phyloP scores from a whole-genome alignment of 495 filamentous ascomycete genomes.

The Tetracladium marchalianum region DNA sequence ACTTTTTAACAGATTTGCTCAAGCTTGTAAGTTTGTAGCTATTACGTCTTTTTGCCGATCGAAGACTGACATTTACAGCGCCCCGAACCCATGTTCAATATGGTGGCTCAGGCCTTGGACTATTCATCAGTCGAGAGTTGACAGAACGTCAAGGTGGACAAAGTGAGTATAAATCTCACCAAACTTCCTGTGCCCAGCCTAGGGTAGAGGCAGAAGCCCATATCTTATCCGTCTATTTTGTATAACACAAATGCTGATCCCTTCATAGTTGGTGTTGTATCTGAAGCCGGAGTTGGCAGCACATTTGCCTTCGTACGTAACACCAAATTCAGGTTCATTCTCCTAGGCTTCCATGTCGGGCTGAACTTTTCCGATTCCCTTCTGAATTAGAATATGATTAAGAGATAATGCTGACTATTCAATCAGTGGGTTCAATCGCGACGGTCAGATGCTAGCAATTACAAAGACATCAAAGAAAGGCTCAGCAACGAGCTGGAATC shows the following conservation, averaged over 20 bases:
- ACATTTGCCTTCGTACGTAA: slow-evolving; percentile 58
- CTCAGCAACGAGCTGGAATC: slow-evolving; percentile 4
- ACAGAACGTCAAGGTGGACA: slow-evolving; percentile 80
- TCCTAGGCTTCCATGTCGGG: too few relatives aligned
- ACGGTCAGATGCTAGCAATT: slow-evolving; percentile 1
- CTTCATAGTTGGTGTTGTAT: slow-evolving; percentile 57
- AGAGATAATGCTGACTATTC: too few relatives aligned
- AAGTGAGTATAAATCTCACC: slow-evolving; percentile 57
- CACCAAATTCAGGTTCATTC: too few relatives aligned
- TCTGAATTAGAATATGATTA: too few relatives aligned
- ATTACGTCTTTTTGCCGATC: too few relatives aligned
- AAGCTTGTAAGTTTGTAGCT: slow-evolving; percentile 32
- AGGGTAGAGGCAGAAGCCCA: too few relatives aligned
- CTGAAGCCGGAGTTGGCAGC: slow-evolving; percentile 59
- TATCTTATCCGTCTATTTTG: too few relatives aligned
- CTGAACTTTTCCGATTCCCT: too few relatives aligned
- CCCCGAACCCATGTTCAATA: slow-evolving; percentile 72
- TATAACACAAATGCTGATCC: too few relatives aligned
- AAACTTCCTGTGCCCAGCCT: too few relatives aligned
- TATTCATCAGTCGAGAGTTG: slow-evolving; percentile 71
- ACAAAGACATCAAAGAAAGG: slow-evolving; percentile 1
- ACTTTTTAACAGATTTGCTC: slow-evolving; percentile 51
- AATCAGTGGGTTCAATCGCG: slow-evolving; percentile 42
- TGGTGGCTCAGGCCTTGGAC: slow-evolving; percentile 71
- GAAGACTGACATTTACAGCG: slow-evolving; percentile 25